Conservation (phyloP, 176 grass and related monocot species). For the Melocanna baccifera region DNA sequence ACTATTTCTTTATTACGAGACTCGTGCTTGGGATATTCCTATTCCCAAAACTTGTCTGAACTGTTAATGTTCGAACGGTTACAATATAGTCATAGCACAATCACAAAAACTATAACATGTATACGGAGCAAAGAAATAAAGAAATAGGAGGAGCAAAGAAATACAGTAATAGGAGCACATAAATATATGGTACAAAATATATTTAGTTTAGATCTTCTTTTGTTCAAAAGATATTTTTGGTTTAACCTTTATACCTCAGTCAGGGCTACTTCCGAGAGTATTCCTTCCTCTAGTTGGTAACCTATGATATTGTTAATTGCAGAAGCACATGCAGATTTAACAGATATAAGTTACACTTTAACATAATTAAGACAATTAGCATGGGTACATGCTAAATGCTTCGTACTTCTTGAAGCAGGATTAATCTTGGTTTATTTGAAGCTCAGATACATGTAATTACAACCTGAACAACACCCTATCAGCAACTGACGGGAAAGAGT, state of each 20-base stretch:
- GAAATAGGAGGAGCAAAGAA: neutral
- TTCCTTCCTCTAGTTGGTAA: neutral
- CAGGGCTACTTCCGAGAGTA: neutral
- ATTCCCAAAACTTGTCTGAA: neutral
- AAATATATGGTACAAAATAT: neutral
- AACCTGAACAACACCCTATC: neutral
- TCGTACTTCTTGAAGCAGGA: neutral
- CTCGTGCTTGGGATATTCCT: neutral
- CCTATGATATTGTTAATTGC: neutral
- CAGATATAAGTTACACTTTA: neutral
- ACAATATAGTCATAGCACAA: neutral
- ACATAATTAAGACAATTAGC: neutral
- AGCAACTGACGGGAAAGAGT: neutral
- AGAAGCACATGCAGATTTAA: neutral
- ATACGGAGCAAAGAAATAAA: neutral
- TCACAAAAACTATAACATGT: neutral
- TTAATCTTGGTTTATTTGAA: neutral
- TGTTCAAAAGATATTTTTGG: neutral
- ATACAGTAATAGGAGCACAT: neutral
- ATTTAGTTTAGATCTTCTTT: neutral
- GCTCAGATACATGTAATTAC: neutral
- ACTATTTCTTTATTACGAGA: neutral
- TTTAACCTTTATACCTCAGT: neutral
- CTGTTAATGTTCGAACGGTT: neutral
- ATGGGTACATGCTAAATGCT: neutral